Percentiles rank a stretch among this genome's conserved stretches.
These are phyloP conservation scores for Neurospora discreta DNA, from an alignment of 495 filamentous ascomycete species.

Conservation along the genomic window DNA sequence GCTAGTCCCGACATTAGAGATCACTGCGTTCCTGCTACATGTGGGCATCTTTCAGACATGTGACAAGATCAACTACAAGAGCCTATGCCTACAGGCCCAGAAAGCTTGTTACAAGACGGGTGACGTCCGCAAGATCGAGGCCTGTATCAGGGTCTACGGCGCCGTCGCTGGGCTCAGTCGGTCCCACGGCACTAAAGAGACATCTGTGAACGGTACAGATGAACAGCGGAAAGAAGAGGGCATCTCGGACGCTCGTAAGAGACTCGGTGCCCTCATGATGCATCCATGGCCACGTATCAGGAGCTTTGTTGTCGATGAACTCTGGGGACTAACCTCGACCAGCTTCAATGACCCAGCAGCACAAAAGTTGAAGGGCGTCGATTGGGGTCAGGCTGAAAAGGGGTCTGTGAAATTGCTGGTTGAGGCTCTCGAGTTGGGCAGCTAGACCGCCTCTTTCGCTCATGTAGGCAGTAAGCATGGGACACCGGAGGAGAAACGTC, in stretches of 20 bases:
- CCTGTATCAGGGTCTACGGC: slow-evolving; percentile 66
- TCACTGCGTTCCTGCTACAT: slow-evolving; percentile 64
- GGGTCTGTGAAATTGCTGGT: slow-evolving; percentile 19
- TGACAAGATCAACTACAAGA: slow-evolving; percentile 27
- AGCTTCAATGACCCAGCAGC: slow-evolving; percentile 7
- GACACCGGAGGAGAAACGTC: background rate
- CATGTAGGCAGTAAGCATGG: background rate
- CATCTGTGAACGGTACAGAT: slow-evolving; percentile 2
- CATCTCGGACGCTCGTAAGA: slow-evolving; percentile 26
- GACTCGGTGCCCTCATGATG: slow-evolving; percentile 33
- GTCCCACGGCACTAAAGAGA: background rate
- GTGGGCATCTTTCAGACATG: slow-evolving; percentile 30
- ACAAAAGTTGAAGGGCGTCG: slow-evolving; percentile 23
- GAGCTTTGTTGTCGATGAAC: slow-evolving; percentile 34
- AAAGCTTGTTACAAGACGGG: slow-evolving; percentile 73
- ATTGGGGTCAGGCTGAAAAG: slow-evolving; percentile 34
- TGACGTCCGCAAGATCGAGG: slow-evolving; percentile 66
- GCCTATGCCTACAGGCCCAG: slow-evolving; percentile 56
- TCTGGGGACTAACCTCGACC: slow-evolving; percentile 26
- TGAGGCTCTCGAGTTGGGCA: slow-evolving; percentile 19
- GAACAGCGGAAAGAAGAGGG: slow-evolving; percentile 16
- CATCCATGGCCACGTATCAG: slow-evolving; percentile 38
- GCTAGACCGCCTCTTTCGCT: slow-evolving; percentile 6
- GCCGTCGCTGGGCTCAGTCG: slow-evolving; percentile 36
- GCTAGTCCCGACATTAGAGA: slow-evolving; percentile 61